These are phyloP conservation scores for Trifolium repens DNA, from an alignment of 306 rosid species.

Conservation along the genomic window DNA sequence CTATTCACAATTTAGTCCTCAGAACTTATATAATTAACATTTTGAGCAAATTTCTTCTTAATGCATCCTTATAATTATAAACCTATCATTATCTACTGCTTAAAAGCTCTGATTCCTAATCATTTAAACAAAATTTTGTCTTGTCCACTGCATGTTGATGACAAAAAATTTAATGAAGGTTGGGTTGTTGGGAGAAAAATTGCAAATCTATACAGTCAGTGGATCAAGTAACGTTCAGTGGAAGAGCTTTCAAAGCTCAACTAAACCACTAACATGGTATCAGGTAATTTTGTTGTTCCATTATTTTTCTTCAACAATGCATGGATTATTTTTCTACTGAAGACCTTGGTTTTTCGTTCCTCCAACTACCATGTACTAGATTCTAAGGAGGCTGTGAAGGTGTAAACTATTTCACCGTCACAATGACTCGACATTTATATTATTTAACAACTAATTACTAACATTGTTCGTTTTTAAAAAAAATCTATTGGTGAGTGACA, in stretches of 20 bases:
- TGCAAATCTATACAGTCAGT: slow-evolving; percentile 51
- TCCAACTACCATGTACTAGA: slow-evolving; percentile 10
- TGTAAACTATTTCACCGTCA: slow-evolving; percentile 11
- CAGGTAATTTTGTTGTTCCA: slow-evolving; percentile 56
- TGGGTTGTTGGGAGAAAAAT: slow-evolving; percentile 76
- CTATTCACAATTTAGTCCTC: slow-evolving; percentile 23
- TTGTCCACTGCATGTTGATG: slow-evolving; percentile 33
- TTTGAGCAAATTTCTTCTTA: slow-evolving; percentile 4
- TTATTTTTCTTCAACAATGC: background rate
- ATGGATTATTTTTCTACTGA: background rate
- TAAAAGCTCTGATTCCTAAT: slow-evolving; percentile 8
- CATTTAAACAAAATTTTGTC: slow-evolving; percentile 10
- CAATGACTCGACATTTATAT: background rate
- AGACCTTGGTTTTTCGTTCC: background rate
- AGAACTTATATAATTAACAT: background rate
- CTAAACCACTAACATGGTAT: slow-evolving; percentile 77
- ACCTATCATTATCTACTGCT: background rate
- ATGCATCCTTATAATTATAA: background rate
- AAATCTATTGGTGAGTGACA: slow-evolving; percentile 35
- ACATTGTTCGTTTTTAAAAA: background rate
- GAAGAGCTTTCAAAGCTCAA: slow-evolving; percentile 51
- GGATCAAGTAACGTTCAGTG: slow-evolving; percentile 67
- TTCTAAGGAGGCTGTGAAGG: slow-evolving; percentile 10
- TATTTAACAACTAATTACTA: background rate
- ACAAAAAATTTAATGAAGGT: slow-evolving; percentile 55